Evolutionary conservation across 768 basidiomycete species (phyloP), one percentile per base, ranked within the genome.

Genomic region (Leucosporidium creatinivorum): DNA sequence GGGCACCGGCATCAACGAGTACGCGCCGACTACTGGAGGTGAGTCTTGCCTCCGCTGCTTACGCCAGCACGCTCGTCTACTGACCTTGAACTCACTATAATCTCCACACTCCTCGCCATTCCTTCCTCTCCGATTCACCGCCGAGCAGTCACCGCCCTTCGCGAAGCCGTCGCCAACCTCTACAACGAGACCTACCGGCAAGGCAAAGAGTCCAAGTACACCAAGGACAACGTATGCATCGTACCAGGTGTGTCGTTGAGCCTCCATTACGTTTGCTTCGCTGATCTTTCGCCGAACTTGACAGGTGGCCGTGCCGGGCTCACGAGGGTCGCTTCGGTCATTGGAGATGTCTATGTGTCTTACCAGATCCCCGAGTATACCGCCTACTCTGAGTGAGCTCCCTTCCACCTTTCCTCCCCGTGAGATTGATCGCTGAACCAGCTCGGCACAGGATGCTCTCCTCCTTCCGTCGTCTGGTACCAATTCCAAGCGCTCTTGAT

Each of bases 11-110:
- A 73, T 78, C 13, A 77, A 79, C 67, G 76, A 76, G 78, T 96
- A 96, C 74, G 93, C 90, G 4, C 92, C 93, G 0, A 94, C 93
- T 8, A 89, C 91, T 0, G 93, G 93, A 44, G 39, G 87, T 94
- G 44, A 93, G 85, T 62, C n/a, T n/a, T 9, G 25, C 15, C 50
- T 15, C 17, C 49, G 19, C n/a, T 61, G 61, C 18, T 57, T 33
- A 23, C 3, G 31, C 52, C 31, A 28, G 51, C n/a, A n/a, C n/a
- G n/a, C n/a, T n/a, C n/a, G n/a, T n/a, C n/a, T n/a, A n/a, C n/a
- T n/a, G n/a, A n/a, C n/a, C n/a, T n/a, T n/a, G n/a, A n/a, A n/a
- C n/a, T n/a, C n/a, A n/a, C n/a, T n/a, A n/a, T n/a, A n/a, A n/a
- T n/a, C n/a, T n/a, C n/a, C n/a, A n/a, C n/a, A n/a, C n/a, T 44